Conservation (phyloP, 768 basidiomycete genomes). For the Termitomyces sp. region DNA sequence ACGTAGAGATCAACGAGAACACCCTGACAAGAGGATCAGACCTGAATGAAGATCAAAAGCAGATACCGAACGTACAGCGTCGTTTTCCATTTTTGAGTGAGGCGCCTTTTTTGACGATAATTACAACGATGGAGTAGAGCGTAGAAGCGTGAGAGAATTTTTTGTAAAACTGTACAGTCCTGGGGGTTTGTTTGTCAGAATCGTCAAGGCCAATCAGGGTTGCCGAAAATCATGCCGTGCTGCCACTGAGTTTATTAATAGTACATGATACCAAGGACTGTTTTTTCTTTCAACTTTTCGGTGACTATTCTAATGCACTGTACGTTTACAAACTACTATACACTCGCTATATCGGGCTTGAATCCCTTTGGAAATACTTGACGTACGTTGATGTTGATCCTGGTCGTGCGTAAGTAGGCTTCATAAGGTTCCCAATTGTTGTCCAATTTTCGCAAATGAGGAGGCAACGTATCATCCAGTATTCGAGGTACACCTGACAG, state of each 20-base stretch:
- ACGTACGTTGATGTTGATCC: slow-evolving; percentile 91
- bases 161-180: slow-evolving; percentile 35
- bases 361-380: slow-evolving; percentile 84
- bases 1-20: slow-evolving; percentile 99
- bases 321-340: neutral
- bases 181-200: slow-evolving; percentile 2
- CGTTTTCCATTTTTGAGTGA: slow-evolving; percentile 75
- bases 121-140: slow-evolving; percentile 17
- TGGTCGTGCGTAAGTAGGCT: slow-evolving; percentile 59
- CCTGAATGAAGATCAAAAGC: neutral
- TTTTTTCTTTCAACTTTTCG: no score
- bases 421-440: slow-evolving; percentile 59
- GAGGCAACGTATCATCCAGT: slow-evolving; percentile 75
- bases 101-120: slow-evolving; percentile 18
- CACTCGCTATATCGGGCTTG: slow-evolving; percentile 20
- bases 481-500: slow-evolving; percentile 79
- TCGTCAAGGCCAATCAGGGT: neutral
- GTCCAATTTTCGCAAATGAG: slow-evolving; percentile 41
- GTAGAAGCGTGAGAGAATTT: slow-evolving; percentile 31
- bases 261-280: no score
- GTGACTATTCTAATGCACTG: no score
- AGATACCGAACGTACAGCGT: slow-evolving; percentile 57
- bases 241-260: no score
- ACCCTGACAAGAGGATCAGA: slow-evolving; percentile 53
- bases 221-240: slow-evolving; percentile 3